phyloP scores from a whole-genome alignment of 176 grass and related monocot genomes.

The Eragrostis curvula region DNA sequence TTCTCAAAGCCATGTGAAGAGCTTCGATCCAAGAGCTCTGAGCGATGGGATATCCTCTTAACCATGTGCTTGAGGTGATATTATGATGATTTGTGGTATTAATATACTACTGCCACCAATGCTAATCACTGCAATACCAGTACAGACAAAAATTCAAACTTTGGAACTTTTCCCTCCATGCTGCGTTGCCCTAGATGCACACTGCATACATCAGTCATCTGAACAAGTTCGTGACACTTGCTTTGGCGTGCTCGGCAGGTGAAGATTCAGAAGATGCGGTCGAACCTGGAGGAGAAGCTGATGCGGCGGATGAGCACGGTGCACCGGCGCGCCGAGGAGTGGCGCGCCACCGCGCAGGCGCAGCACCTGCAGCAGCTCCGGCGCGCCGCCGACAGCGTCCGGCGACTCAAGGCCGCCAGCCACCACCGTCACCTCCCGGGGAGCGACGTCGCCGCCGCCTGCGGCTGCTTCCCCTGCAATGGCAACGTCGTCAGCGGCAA shows the following conservation, averaged over 20 bases:
- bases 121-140: background rate
- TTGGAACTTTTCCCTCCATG: slow-evolving; percentile 38
- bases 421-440: slow-evolving; percentile 48
- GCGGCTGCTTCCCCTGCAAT: slow-evolving; percentile 89
- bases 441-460: slow-evolving; percentile 47
- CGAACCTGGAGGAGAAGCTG: slow-evolving; percentile 95
- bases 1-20: slow-evolving; percentile 49
- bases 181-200: background rate
- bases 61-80: slow-evolving; percentile 38
- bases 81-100: slow-evolving; percentile 10
- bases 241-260: slow-evolving; percentile 48
- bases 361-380: slow-evolving; percentile 84
- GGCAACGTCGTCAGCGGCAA: slow-evolving; percentile 42
- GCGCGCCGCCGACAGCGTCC: slow-evolving; percentile 55
- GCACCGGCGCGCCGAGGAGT: slow-evolving; percentile 78
- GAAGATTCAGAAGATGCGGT: slow-evolving; percentile 97
- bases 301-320: slow-evolving; percentile 84
- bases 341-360: slow-evolving; percentile 61
- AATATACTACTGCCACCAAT: slow-evolving; percentile 29
- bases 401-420: slow-evolving; percentile 55
- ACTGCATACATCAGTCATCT: no score
- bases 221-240: background rate
- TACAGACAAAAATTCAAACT: slow-evolving; percentile 39
- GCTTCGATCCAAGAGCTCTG: slow-evolving; percentile 12
- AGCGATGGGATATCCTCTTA: background rate